Percentiles rank a stretch among this genome's conserved stretches.
These are phyloP conservation scores for Venturia asperata DNA, from an alignment of 2,329 filamentous ascomycete genomes.

Conservation along the genomic window DNA sequence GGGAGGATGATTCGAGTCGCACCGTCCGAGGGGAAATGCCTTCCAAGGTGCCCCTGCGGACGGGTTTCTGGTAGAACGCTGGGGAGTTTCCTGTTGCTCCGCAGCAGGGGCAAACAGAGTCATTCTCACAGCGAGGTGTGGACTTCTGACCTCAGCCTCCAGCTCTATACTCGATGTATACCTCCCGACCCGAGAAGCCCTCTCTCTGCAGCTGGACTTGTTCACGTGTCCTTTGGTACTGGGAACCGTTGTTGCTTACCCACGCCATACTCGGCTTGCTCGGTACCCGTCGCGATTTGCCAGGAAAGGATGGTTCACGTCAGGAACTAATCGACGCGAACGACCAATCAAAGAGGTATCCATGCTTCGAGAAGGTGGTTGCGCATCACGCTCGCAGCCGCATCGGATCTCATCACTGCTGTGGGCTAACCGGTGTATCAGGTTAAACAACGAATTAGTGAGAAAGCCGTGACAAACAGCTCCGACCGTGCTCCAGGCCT, in stretches of 20 bases:
- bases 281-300: constrained; percentile 7
- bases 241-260: constrained; percentile 7
- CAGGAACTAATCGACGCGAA: not conserved
- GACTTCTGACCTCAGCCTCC: not conserved
- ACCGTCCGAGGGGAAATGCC: not conserved
- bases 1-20: not conserved
- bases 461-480: not conserved
- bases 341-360: not conserved
- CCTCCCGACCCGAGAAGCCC: not conserved
- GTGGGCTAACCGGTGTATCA: constrained; percentile 1
- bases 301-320: constrained; percentile 9
- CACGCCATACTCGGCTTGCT: constrained; percentile 3
- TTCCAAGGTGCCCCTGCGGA: not conserved
- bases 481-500: not conserved
- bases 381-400: constrained; percentile 11
- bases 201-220: constrained; percentile 6
- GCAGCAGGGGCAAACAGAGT: not conserved
- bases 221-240: constrained; percentile 5
- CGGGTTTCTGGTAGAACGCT: constrained; percentile 5
- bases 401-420: not conserved
- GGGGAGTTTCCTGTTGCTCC: constrained; percentile 2
- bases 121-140: not conserved
- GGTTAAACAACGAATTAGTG: not conserved
- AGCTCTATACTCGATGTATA: not conserved
- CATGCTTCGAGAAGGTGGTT: constrained; percentile 13